Evolutionary conservation across 768 basidiomycete genomes (phyloP), one percentile per base, ranked within the genome.

Genomic region (Thelephora ganbajun): DNA sequence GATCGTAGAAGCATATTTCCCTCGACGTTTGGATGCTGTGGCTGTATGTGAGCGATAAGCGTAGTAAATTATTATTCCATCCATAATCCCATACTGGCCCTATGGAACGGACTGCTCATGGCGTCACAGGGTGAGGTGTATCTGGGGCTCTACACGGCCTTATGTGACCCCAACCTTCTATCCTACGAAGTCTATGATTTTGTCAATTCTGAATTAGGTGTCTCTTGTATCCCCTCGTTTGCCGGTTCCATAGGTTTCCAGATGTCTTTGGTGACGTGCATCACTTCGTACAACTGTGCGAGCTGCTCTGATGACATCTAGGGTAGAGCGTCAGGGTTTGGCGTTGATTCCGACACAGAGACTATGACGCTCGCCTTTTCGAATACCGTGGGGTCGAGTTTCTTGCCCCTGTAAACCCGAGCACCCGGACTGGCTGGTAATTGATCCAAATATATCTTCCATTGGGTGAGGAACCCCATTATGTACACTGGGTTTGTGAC

Each of bases 381-480:
- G 53, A 87, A 76, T 20, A 77, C 58, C 1, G 76, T 79, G 9
- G 77, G 61, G 60, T 91, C 85, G 34, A 92, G 64, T 50, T 65
- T 81, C 61, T 75, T 80, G 30, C 83, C 84, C 26, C 57, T 57
- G 56, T 84, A 89, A 33, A 55, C 57, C 46, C 65, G 59, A 2
- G 60, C 65, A 33, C 73, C 68, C 5, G 65, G 58, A 12, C 69
- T 73, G 22, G 56, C 63, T 11, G 79, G 79, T 33, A 84, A 61
- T 50, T 76, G 64, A 55, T 94, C 89, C 48, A 97, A 71, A 63
- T 99, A 98, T 49, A 76, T 61, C 63, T 94, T 96, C 94, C 94
- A 99, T 57, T 97, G 88, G 2, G 84, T 83, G 7, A 98, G 70
- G 59, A 99, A 99, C 2, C 90, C 92, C 61, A 98, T 94, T 51